These are phyloP conservation scores for Chaetomium cochliodes DNA, from an alignment of 495 filamentous ascomycete species.

Conservation along the genomic window DNA sequence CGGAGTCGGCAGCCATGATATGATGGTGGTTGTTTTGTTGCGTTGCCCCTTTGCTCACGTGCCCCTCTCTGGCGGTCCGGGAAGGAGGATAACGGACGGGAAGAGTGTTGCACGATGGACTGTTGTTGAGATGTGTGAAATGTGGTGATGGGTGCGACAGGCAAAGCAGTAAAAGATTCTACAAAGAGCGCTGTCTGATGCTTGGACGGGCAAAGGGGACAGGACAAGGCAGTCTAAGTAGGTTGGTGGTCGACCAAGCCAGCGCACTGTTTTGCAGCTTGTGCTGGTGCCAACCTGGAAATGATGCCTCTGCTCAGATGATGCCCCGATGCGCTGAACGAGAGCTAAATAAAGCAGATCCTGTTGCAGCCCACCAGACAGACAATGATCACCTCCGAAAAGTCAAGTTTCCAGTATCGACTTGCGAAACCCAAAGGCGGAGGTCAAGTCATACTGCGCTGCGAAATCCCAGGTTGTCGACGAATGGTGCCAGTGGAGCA, in stretches of 20 bases:
- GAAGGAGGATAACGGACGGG: neutral
- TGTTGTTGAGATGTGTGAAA: neutral
- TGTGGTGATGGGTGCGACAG: neutral
- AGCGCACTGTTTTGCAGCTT: neutral
- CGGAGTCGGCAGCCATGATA: conserved; percentile 18
- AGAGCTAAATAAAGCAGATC: conserved; percentile 5
- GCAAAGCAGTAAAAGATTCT: conserved; percentile 18
- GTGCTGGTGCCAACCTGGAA: neutral
- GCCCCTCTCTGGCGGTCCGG: neutral
- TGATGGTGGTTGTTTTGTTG: neutral
- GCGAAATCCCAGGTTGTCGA: conserved; percentile 11
- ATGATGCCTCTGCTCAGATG: neutral
- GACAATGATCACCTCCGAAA: neutral
- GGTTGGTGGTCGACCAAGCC: neutral
- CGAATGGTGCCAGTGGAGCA: neutral
- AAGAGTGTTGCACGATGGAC: neutral
- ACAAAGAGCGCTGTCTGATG: conserved; percentile 16
- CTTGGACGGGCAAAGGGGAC: conserved; percentile 3
- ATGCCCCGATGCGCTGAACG: conserved; percentile 2
- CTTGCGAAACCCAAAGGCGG: neutral
- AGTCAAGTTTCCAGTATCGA: conserved; percentile 14
- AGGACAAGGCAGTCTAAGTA: conserved; percentile 24
- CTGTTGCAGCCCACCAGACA: neutral
- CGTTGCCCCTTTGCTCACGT: neutral
- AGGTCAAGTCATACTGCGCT: conserved; percentile 32